phyloP scores from a whole-genome alignment of 2,329 filamentous ascomycete genomes.

The Aureobasidium sp. region DNA sequence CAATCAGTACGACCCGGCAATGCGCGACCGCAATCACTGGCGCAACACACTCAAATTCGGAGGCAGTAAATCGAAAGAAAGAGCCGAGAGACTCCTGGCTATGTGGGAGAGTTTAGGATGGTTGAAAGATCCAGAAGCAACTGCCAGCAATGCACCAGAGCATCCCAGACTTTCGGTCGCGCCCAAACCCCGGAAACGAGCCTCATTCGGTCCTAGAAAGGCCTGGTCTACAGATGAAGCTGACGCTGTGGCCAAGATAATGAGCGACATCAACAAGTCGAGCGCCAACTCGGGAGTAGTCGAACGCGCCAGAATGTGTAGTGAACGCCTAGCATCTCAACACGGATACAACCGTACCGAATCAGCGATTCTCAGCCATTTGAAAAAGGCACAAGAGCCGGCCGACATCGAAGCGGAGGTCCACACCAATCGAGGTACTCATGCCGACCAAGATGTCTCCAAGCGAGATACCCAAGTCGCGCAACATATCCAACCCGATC shows the following conservation, averaged over 20 bases:
- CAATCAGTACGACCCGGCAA: background rate
- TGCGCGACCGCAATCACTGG: background rate
- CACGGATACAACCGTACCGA: background rate
- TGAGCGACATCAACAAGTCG: background rate
- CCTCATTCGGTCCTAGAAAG: too few species aligned
- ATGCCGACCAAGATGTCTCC: background rate
- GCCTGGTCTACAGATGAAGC: background rate
- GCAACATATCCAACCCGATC: background rate
- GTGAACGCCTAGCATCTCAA: background rate
- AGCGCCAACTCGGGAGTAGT: too few species aligned
- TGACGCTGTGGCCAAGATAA: background rate
- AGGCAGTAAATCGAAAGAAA: background rate
- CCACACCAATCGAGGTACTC: background rate
- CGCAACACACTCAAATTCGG: background rate
- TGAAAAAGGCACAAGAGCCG: background rate
- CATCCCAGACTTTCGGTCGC: background rate
- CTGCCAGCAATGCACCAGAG: background rate
- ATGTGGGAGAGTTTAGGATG: constrained; percentile 2
- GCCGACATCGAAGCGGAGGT: background rate
- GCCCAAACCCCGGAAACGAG: background rate
- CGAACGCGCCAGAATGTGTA: background rate
- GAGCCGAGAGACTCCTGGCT: background rate
- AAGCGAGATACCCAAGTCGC: background rate
- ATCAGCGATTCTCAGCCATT: background rate
- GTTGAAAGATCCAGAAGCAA: background rate